Evolutionary conservation across 768 basidiomycete species (phyloP).

Genomic region (Hypholoma sublateritium): DNA sequence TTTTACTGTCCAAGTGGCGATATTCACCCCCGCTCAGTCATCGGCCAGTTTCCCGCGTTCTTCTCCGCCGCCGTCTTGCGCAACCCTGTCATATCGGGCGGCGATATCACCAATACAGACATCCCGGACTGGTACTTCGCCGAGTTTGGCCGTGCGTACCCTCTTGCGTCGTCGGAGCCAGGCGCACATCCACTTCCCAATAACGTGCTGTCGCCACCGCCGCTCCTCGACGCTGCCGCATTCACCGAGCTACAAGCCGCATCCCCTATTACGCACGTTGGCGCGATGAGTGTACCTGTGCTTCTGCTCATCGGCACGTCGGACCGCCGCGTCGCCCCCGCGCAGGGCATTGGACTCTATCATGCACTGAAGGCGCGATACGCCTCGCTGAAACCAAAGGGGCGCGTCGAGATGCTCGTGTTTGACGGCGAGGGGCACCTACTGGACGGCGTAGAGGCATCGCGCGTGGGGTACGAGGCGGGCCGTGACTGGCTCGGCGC

Average conservation of each 20-base stretch:
- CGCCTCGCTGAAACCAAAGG: conserved; percentile 7
- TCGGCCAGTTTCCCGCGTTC: conserved; percentile 58
- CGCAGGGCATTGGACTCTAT: conserved; percentile 63
- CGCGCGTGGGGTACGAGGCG: conserved; percentile 52
- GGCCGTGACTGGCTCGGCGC: conserved; percentile 48
- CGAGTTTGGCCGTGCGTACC: conserved; percentile 44
- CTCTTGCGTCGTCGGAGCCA: conserved; percentile 30
- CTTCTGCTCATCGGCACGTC: conserved; percentile 58
- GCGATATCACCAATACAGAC: conserved; percentile 56
- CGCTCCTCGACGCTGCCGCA: conserved; percentile 43
- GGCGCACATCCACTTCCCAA: no score
- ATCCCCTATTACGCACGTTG: conserved; percentile 59
- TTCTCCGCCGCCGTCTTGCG: conserved; percentile 64
- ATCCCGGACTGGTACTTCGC: conserved; percentile 70
- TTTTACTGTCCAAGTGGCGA: not conserved
- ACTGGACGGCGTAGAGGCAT: conserved; percentile 62
- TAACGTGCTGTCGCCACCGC: conserved; percentile 11
- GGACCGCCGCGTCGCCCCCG: conserved; percentile 62
- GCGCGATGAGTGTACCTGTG: conserved; percentile 50
- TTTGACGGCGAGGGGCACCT: conserved; percentile 66
- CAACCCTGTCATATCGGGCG: conserved; percentile 69
- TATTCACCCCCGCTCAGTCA: conserved; percentile 38
- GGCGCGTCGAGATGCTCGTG: conserved; percentile 54
- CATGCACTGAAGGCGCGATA: conserved; percentile 56
- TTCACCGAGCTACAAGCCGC: conserved; percentile 44